Conservation (phyloP, 139 green algal species). For the Tetraselmis striata region DNA sequence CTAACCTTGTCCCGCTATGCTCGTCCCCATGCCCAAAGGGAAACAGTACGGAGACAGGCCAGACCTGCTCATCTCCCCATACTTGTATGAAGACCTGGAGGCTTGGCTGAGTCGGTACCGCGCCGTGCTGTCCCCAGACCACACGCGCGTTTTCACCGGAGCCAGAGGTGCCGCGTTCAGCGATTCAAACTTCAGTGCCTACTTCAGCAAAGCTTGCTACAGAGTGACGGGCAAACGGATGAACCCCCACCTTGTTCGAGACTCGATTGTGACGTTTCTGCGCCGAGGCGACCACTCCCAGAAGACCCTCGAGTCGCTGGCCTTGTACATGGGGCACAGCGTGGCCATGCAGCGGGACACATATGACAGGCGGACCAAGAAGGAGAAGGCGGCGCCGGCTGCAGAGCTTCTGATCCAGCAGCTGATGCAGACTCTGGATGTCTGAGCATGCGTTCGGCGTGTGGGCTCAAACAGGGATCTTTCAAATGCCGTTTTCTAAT, state of each 20-base stretch:
- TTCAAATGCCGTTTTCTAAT: no score
- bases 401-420: no score
- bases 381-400: no score
- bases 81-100: slow-evolving; percentile 57
- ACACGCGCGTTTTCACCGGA: slow-evolving; percentile 42
- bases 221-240: slow-evolving; percentile 40
- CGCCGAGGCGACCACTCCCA: background rate
- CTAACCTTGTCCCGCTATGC: no score
- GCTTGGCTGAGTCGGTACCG: slow-evolving; percentile 48
- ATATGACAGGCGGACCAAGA: no score
- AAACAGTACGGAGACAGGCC: slow-evolving; percentile 53
- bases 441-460: no score
- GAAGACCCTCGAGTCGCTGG: background rate
- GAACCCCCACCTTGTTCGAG: slow-evolving; percentile 58
- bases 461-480: no score
- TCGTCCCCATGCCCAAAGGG: slow-evolving; percentile 65
- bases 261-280: background rate
- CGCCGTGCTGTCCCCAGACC: slow-evolving; percentile 25
- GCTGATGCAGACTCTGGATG: no score
- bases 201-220: background rate
- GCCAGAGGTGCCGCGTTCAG: background rate
- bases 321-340: no score
- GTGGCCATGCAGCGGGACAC: no score
- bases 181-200: background rate
- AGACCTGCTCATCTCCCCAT: slow-evolving; percentile 38